phyloP scores from a whole-genome alignment of 2,329 filamentous ascomycete species.

The Blumeriella jaapii region DNA sequence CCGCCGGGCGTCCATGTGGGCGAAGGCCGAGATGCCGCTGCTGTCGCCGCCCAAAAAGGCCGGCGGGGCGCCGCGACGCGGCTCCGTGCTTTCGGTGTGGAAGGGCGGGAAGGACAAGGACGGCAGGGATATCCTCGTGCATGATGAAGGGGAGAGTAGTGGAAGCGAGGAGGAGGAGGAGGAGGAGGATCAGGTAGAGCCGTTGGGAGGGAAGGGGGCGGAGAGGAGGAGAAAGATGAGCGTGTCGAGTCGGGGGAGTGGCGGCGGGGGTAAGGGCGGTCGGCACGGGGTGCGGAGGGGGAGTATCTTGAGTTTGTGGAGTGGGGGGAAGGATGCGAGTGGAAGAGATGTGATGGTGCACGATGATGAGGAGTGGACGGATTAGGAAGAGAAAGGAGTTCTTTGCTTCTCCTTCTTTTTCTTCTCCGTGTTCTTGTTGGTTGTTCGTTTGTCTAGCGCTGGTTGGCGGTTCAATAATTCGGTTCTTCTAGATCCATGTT shows the following conservation, averaged over 20 bases:
- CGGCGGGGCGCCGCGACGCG: constrained; percentile 1
- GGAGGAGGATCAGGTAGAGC: background rate
- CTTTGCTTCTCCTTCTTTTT: too few relatives aligned
- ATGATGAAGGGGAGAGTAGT: constrained; percentile 2
- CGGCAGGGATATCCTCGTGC: constrained; percentile 10
- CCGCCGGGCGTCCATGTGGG: constrained; percentile 12
- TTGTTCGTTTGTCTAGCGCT: too few relatives aligned
- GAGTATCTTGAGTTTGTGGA: constrained; percentile 16
- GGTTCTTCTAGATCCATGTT: too few relatives aligned
- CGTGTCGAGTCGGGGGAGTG: background rate
- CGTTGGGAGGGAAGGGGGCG: constrained; percentile 1
- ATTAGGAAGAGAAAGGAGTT: too few relatives aligned
- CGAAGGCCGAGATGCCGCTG: constrained; percentile 9
- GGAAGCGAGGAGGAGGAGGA: constrained; percentile 2
- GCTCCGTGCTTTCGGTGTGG: constrained; percentile 12
- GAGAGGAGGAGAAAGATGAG: background rate
- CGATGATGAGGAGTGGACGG: constrained; percentile 16
- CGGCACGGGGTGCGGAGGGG: constrained; percentile 7
- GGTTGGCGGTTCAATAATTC: too few relatives aligned
- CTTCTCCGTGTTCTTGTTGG: too few relatives aligned
- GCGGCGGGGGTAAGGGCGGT: background rate
- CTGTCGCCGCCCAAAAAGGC: background rate
- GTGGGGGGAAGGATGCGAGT: constrained; percentile 10
- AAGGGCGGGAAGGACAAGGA: constrained; percentile 11
- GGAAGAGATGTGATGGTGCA: constrained; percentile 9